phyloP scores from a whole-genome alignment of 306 rosid genomes.

The Sindora glabra region DNA sequence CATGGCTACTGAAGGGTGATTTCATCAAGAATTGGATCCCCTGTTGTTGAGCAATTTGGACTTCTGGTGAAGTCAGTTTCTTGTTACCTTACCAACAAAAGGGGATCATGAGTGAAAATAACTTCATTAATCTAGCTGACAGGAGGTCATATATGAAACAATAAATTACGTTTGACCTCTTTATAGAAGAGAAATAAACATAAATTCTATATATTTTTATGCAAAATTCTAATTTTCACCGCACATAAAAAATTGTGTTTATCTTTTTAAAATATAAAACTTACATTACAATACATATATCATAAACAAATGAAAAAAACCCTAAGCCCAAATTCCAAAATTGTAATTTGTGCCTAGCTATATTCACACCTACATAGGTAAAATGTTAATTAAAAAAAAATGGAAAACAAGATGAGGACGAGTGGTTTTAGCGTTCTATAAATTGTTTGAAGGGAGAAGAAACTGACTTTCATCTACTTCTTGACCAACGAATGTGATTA shows the following conservation, averaged over 20 bases:
- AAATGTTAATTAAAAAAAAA: background rate
- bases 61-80: too few species aligned
- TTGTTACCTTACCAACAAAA: too few species aligned
- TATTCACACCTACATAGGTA: background rate
- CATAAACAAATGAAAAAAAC: too few species aligned
- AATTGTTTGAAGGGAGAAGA: background rate
- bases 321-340: too few species aligned
- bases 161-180: too few species aligned
- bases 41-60: background rate
- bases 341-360: background rate
- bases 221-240: too few species aligned
- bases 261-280: background rate
- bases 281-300: background rate
- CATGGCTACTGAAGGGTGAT: background rate
- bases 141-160: background rate
- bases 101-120: too few species aligned
- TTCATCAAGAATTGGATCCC: too few species aligned
- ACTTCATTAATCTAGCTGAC: background rate
- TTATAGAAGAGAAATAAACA: too few species aligned
- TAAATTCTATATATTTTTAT: too few species aligned
- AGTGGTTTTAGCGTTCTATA: background rate
- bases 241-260: too few species aligned
- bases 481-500: conserved; percentile 9
- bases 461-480: background rate
- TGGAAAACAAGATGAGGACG: background rate